Percentiles rank a stretch among this genome's conserved stretches.
Evolutionary conservation across 768 basidiomycete species (phyloP).

Genomic region (Tylopilus sp.): DNA sequence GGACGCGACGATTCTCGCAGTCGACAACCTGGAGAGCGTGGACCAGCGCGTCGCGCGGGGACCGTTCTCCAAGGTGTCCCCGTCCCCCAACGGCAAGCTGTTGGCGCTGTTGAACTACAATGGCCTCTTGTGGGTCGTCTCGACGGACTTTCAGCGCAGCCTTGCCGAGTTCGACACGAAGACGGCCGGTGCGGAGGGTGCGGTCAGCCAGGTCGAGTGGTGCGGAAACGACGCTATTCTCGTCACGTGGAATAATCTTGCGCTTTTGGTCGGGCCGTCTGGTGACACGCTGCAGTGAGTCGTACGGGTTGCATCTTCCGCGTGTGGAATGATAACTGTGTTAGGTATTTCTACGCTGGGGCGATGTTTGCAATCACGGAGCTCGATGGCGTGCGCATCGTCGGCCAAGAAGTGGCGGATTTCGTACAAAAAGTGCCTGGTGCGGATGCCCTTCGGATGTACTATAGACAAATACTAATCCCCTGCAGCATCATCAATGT

Average conservation of each 20-base stretch:
- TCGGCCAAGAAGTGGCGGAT: conserved; percentile 77
- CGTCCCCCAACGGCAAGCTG: conserved; percentile 93
- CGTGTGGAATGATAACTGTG: conserved; percentile 7
- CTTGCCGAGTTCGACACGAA: conserved; percentile 84
- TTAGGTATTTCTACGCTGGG: conserved; percentile 80
- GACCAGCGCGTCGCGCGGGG: conserved; percentile 89
- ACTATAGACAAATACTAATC: neutral
- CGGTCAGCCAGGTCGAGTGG: conserved; percentile 80
- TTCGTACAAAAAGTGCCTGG: conserved; percentile 93
- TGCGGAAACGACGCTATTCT: conserved; percentile 95
- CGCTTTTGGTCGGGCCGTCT: conserved; percentile 87
- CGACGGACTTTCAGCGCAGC: conserved; percentile 84
- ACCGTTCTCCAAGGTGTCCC: conserved; percentile 82
- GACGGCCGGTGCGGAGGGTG: conserved; percentile 52
- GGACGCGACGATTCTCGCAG: conserved; percentile 72
- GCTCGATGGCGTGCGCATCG: conserved; percentile 83
- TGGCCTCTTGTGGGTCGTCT: conserved; percentile 88
- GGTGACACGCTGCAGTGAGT: conserved; percentile 82
- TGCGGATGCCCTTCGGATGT: conserved; percentile 31
- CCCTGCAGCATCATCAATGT: conserved; percentile 69
- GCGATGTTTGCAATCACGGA: conserved; percentile 80
- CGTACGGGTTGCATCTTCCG: neutral
- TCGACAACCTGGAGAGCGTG: conserved; percentile 85
- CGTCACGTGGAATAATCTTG: conserved; percentile 75
- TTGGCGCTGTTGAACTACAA: conserved; percentile 76